phyloP scores from a whole-genome alignment of 345 rosid genomes.

The Gossypium longicalyx region DNA sequence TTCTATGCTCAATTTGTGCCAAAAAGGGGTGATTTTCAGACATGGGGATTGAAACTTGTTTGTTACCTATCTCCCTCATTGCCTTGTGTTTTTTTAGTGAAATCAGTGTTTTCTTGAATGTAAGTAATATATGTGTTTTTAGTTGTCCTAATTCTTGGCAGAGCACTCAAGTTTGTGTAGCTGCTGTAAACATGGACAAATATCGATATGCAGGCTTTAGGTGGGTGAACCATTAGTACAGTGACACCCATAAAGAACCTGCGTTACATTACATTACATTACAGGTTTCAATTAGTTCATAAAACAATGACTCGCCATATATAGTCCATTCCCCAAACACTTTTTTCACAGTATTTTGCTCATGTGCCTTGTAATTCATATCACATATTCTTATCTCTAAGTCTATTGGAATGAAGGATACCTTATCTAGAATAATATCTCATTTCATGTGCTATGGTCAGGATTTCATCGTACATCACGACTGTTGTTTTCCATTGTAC shows the following conservation, averaged over 20 bases:
- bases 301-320: neutral
- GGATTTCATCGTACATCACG: no score
- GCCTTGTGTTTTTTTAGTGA: no score
- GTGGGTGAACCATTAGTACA: neutral
- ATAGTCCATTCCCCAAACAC: no score
- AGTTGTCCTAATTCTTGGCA: conserved; percentile 17
- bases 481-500: no score
- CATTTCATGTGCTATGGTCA: no score
- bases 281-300: neutral
- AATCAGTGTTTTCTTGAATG: neutral
- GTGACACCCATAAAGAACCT: conserved; percentile 15
- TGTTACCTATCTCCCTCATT: neutral
- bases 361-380: no score
- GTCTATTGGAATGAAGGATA: no score
- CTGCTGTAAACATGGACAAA: conserved; percentile 21
- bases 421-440: no score
- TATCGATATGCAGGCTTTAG: conserved; percentile 13
- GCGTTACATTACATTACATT: neutral
- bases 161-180: neutral
- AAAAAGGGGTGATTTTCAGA: neutral
- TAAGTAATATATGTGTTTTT: neutral
- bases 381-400: no score
- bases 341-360: no score
- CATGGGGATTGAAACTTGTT: neutral
- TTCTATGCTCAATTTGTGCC: neutral